phyloP scores from a whole-genome alignment of 306 rosid genomes.

The Rubus idaeus region DNA sequence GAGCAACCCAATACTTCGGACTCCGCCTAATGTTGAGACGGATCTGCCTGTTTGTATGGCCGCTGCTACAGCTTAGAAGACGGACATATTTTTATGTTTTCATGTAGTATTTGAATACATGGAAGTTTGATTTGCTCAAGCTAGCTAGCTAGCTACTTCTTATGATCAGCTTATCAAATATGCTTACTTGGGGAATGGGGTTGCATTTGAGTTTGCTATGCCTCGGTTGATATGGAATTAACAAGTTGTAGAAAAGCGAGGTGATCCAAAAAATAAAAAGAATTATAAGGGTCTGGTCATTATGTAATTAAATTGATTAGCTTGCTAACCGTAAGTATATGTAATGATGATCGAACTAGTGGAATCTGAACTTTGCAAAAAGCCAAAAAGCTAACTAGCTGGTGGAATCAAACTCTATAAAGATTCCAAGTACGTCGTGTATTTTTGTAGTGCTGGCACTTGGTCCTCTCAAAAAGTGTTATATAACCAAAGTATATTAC shows the following conservation, averaged over 20 bases:
- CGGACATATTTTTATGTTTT: neutral
- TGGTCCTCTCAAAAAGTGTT: too few relatives aligned
- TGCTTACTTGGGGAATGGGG: too few relatives aligned
- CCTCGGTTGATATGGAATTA: neutral
- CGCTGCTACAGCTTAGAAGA: constrained; percentile 34
- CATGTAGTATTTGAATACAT: neutral
- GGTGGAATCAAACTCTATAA: neutral
- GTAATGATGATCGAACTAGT: neutral
- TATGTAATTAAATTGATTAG: neutral
- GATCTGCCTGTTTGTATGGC: constrained; percentile 76
- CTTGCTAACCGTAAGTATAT: neutral
- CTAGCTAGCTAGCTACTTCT: neutral
- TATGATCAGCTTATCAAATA: neutral
- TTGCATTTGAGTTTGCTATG: neutral
- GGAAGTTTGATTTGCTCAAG: neutral
- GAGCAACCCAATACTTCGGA: constrained; percentile 71
- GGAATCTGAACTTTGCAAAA: neutral
- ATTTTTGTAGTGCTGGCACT: too few relatives aligned
- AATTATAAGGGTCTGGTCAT: neutral
- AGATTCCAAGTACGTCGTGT: neutral
- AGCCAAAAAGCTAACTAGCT: neutral
- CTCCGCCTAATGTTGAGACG: constrained; percentile 53
- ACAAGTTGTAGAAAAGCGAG: neutral
- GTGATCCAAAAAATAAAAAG: neutral
- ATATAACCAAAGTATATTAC: too few relatives aligned